Evolutionary conservation across 306 rosid genomes (phyloP), one percentile per base, ranked within the genome.

Genomic region (Vigna radiata): DNA sequence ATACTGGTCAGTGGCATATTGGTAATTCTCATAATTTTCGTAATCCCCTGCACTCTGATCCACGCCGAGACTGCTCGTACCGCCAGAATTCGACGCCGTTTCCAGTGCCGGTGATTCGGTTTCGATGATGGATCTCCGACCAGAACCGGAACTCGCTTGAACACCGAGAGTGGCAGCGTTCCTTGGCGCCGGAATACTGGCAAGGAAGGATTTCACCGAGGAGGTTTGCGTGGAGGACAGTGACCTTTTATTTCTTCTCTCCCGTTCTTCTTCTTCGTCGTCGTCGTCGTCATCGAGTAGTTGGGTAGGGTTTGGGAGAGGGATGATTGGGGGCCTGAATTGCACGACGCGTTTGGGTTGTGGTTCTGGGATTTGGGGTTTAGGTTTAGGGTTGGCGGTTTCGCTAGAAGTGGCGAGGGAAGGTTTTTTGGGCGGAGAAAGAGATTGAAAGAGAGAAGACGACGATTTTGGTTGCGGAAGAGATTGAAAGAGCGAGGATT

Each of bases 161-260:
- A 78, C 87, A 8, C 99, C 99, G 72, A 92, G 83, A 0, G 90
- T 87, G 8, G 90, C 59, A 2, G 97, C 50, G 80, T 89, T 84
- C 73, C 60, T 90, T 1, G 99, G 94, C 0, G 98, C 99, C n/a
- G 99, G 97, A 41, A 95, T 86, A 65, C 67, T 77, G 12, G 94
- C 87, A 18, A 92, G 73, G 85, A 91, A 91, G 36, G 96, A 88
- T 79, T 79, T 79, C 23, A 81, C 98, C 0, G 91, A 81, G 23
- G 88, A 47, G 4, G 91, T 48, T 79, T 89, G 87, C 37, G 79
- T 75, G 25, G 72, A 59, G 44, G 87, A 83, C 11, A 81, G 84
- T 10, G 82, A 23, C 1, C 80, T 90, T 31, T 33, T 61, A 46
- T 84, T 88, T 16, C 82, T 84, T 77, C 74, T 77, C 6, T 66